Conservation (phyloP, 306 rosid genomes). For the Rosa chinensis region DNA sequence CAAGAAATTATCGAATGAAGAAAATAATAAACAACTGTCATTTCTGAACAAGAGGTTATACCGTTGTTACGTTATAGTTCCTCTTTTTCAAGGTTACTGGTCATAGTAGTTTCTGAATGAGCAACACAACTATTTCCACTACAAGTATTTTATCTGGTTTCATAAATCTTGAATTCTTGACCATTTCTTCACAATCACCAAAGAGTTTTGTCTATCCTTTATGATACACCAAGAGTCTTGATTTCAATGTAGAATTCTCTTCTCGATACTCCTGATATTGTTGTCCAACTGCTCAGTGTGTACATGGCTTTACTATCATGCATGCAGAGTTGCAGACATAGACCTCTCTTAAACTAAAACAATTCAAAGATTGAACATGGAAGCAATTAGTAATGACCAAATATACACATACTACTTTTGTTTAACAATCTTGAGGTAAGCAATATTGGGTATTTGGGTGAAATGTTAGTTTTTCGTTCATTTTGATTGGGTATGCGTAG, state of each 20-base stretch:
- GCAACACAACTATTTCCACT: no score
- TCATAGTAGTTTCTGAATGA: neutral
- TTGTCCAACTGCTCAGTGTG: neutral
- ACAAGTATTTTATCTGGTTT: no score
- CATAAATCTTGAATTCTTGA: no score
- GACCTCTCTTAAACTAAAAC: neutral
- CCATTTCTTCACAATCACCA: no score
- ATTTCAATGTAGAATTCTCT: neutral
- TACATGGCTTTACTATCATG: neutral
- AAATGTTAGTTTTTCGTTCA: no score
- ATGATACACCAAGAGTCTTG: neutral
- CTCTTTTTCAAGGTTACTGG: no score
- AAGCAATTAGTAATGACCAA: neutral
- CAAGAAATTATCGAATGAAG: neutral
- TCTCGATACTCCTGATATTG: neutral
- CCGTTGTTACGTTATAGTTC: no score
- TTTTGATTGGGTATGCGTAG: no score
- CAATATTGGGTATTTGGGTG: no score
- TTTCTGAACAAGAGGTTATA: no score
- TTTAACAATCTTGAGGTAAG: neutral
- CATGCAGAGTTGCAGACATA: neutral
- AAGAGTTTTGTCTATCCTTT: no score
- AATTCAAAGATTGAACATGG: neutral
- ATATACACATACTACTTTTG: neutral
- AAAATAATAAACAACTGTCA: neutral